Evolutionary conservation across 495 filamentous ascomycete genomes (phyloP).

Genomic region (Friedmanniomyces endolithicus): DNA sequence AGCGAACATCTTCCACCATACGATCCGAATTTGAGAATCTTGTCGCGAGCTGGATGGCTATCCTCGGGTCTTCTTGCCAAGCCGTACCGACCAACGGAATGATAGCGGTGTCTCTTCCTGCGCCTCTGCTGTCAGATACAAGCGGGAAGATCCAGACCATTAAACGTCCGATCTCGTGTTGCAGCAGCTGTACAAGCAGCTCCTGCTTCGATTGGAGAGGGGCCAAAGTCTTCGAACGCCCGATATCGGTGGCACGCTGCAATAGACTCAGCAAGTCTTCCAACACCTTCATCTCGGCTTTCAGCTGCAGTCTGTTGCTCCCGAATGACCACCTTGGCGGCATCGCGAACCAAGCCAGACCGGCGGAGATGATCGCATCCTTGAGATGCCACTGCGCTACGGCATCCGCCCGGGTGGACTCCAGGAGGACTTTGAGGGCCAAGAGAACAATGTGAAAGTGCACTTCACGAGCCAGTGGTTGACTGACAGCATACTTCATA

Average conservation of each 20-base stretch:
- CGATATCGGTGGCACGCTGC: conserved; percentile 36
- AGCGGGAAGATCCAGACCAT: conserved; percentile 84
- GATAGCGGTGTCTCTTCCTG: conserved; percentile 36
- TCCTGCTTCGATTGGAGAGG: conserved; percentile 67
- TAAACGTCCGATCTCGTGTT: conserved; percentile 74
- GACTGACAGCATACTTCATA: conserved; percentile 53
- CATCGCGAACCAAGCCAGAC: conserved; percentile 73
- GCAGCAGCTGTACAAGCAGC: conserved; percentile 61
- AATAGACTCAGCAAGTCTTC: conserved; percentile 59
- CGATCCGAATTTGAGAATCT: conserved; percentile 60
- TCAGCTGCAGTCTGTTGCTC: conserved; percentile 82
- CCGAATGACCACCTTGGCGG: conserved; percentile 89
- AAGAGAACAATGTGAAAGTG: conserved; percentile 80
- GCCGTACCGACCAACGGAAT: conserved; percentile 59
- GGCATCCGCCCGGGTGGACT: conserved; percentile 49
- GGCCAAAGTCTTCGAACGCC: conserved; percentile 31
- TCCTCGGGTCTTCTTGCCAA: conserved; percentile 67
- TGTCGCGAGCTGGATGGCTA: conserved; percentile 68
- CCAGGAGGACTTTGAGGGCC: conserved; percentile 59
- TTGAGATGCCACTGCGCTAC: conserved; percentile 63
- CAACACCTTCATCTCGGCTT: conserved; percentile 76
- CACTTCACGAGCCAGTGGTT: conserved; percentile 81
- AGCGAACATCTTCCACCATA: conserved; percentile 62
- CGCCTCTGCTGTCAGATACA: conserved; percentile 36
- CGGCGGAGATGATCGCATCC: conserved; percentile 74